Percentiles rank a stretch among this genome's conserved stretches.
These are phyloP conservation scores for Torulaspora maleeae DNA, from an alignment of 805 yeast genomes.

Conservation along the genomic window DNA sequence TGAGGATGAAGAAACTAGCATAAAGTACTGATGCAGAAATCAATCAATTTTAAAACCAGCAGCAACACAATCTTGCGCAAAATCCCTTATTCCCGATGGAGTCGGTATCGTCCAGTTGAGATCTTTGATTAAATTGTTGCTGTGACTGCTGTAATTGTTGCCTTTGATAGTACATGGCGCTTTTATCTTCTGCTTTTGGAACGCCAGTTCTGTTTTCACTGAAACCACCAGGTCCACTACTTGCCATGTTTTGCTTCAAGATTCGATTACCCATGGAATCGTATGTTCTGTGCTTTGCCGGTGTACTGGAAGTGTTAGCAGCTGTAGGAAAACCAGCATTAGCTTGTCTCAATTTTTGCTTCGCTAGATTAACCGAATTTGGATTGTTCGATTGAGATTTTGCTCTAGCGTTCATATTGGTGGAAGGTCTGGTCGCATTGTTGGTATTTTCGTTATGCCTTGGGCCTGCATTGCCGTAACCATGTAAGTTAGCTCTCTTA, in stretches of 20 bases:
- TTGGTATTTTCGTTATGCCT: conserved; percentile 21
- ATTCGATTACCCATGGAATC: conserved; percentile 30
- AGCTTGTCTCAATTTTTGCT: conserved; percentile 11
- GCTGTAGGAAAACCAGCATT: conserved; percentile 6
- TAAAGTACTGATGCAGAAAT: conserved; percentile 3
- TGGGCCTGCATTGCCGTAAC: conserved; percentile 72
- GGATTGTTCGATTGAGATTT: conserved; percentile 12
- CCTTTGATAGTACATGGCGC: conserved; percentile 11
- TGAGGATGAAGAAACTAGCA: conserved; percentile 4
- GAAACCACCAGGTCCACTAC: conserved; percentile 6
- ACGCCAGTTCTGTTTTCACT: conserved; percentile 9
- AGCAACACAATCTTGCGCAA: conserved; percentile 23
- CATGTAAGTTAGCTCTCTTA: conserved; percentile 75
- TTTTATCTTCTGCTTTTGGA: conserved; percentile 7
- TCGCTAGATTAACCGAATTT: conserved; percentile 12
- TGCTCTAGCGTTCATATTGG: conserved; percentile 7
- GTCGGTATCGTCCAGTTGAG: conserved; percentile 8
- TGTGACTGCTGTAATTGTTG: conserved; percentile 13
- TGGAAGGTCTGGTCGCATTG: conserved; percentile 9
- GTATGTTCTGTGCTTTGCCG: conserved; percentile 17
- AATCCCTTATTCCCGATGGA: conserved; percentile 14
- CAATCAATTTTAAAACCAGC: conserved; percentile 14
- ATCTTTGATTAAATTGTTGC: conserved; percentile 11
- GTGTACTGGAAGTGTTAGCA: conserved; percentile 8
- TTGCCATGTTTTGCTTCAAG: conserved; percentile 4